phyloP scores from a whole-genome alignment of 257 asterid species.

The Ocimum tenuiflorum region DNA sequence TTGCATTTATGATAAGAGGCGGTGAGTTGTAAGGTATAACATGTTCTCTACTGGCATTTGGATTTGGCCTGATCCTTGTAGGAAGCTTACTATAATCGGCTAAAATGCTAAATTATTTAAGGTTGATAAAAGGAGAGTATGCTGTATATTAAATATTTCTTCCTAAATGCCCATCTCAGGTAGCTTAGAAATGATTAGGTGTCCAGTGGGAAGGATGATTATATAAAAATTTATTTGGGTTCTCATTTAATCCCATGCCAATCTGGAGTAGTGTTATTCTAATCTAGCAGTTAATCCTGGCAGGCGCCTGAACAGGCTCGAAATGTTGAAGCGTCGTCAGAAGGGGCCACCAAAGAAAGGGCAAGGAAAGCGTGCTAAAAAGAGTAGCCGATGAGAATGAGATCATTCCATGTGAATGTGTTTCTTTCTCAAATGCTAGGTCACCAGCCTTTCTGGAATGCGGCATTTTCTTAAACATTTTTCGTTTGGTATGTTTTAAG shows the following conservation, averaged over 20 bases:
- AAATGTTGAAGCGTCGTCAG: constrained; percentile 82
- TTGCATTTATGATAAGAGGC: constrained; percentile 5
- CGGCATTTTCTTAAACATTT: background rate
- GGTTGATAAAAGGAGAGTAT: background rate
- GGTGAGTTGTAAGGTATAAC: background rate
- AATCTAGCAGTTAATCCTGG: constrained; percentile 17
- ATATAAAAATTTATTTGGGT: background rate
- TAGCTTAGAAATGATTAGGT: background rate
- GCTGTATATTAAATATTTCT: background rate
- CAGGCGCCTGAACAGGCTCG: constrained; percentile 73
- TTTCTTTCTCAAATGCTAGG: background rate
- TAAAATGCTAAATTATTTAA: background rate
- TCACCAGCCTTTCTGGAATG: background rate
- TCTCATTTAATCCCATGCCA: background rate
- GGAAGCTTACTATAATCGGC: background rate
- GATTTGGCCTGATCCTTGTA: background rate
- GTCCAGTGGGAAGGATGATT: background rate
- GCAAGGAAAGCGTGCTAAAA: constrained; percentile 81
- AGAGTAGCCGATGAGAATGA: no score
- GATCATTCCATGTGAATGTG: no score
- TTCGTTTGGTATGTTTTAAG: background rate
- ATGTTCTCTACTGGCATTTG: background rate
- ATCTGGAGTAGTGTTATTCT: background rate
- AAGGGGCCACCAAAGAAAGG: constrained; percentile 97
- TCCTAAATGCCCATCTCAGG: background rate